These are phyloP conservation scores for Metarhizium sp. DNA, from an alignment of 2,329 filamentous ascomycete genomes.

Conservation along the genomic window DNA sequence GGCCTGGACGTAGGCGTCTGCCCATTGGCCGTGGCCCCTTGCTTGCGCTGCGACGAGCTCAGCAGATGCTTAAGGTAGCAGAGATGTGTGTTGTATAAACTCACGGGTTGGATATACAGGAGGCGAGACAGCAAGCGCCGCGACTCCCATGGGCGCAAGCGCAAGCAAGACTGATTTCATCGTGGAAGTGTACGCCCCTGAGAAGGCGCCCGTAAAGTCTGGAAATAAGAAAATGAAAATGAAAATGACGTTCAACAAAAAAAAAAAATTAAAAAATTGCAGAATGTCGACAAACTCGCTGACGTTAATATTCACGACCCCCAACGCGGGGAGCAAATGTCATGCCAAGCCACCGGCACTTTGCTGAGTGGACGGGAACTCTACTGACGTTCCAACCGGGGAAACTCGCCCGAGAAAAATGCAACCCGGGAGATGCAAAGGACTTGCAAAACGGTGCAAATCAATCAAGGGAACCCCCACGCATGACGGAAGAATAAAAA, in stretches of 20 bases:
- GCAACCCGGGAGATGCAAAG: background rate
- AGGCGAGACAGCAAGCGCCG: constrained; percentile 11
- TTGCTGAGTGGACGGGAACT: too few species aligned
- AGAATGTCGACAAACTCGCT: too few species aligned
- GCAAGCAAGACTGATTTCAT: background rate
- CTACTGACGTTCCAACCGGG: background rate
- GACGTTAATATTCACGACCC: background rate
- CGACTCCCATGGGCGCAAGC: constrained; percentile 1
- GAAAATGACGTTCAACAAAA: too few species aligned
- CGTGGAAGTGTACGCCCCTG: background rate
- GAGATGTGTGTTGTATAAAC: background rate
- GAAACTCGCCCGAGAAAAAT: background rate
- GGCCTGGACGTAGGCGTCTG: constrained; percentile 48
- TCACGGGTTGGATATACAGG: constrained; percentile 17
- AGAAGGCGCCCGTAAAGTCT: background rate
- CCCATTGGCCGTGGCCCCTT: constrained; percentile 36
- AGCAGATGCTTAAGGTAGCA: too few species aligned
- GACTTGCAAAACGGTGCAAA: background rate
- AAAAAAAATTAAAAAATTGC: too few species aligned
- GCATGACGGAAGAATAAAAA: background rate
- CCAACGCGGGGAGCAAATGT: background rate
- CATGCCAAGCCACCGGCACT: background rate
- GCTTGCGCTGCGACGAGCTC: constrained; percentile 16
- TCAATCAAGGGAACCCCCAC: background rate
- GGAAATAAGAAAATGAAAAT: background rate